A percentile compares a stretch with the other conserved stretches of the same genome.
phyloP scores from a whole-genome alignment of 176 grass and related monocot species.

The Pontederia crassipes region DNA sequence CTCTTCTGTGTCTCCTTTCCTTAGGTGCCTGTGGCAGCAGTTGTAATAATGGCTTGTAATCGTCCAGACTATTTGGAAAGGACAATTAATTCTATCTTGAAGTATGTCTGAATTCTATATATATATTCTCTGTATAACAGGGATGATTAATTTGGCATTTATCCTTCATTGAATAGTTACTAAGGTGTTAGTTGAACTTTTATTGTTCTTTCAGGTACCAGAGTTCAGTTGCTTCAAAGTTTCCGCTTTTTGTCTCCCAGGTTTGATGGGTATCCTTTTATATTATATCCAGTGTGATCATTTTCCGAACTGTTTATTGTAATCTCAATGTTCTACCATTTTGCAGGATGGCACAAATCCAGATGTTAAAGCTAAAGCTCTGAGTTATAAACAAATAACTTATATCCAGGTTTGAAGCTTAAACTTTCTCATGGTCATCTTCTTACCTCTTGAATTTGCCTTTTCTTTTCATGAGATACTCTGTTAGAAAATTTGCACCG shows the following conservation, averaged over 20 bases:
- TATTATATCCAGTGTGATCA: conserved; percentile 17
- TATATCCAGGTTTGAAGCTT: conserved; percentile 74
- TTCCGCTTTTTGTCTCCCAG: conserved; percentile 97
- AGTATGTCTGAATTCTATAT: conserved; percentile 30
- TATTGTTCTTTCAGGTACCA: conserved; percentile 60
- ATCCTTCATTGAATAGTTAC: not conserved
- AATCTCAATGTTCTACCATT: conserved; percentile 1
- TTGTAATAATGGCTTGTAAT: conserved; percentile 99
- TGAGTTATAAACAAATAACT: conserved; percentile 69
- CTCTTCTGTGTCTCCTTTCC: conserved; percentile 19
- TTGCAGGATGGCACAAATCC: conserved; percentile 89
- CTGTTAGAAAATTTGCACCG: too few relatives aligned
- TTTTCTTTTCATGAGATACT: too few relatives aligned
- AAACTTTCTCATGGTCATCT: conserved; percentile 7
- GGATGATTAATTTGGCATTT: not conserved
- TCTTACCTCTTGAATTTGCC: too few relatives aligned
- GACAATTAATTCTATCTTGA: conserved; percentile 92
- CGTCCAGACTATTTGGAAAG: conserved; percentile 85
- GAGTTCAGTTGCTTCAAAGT: conserved; percentile 67
- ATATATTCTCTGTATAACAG: not conserved
- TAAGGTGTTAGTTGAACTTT: not conserved
- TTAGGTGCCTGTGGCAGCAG: conserved; percentile 76
- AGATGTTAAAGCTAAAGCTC: conserved; percentile 86
- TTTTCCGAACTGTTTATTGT: not conserved
- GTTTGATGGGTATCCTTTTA: conserved; percentile 25